Conservation (phyloP, 495 filamentous ascomycete species). For the Cudoniella acicularis region DNA sequence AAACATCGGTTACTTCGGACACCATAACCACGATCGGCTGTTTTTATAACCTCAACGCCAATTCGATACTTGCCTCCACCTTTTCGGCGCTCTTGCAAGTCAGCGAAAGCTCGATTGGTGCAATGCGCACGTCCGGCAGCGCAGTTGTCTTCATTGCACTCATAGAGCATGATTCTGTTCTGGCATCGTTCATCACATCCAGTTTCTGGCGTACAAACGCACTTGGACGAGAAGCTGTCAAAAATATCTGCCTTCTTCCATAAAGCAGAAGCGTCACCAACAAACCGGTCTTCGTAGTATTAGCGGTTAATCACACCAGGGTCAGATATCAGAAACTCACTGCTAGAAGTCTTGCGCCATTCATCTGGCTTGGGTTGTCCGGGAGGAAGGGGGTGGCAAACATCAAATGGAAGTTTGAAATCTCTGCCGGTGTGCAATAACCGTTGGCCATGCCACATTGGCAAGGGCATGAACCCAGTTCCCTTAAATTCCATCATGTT, state of each 20-base stretch:
- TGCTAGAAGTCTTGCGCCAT: constrained; percentile 86
- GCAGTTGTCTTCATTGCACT: constrained; percentile 91
- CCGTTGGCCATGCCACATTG: constrained; percentile 57
- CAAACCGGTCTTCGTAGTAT: constrained; percentile 68
- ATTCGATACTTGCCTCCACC: constrained; percentile 78
- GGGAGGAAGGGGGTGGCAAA: constrained; percentile 79
- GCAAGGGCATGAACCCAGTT: constrained; percentile 48
- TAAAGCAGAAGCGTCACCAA: constrained; percentile 78
- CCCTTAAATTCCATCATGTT: constrained; percentile 46
- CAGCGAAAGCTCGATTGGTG: constrained; percentile 81
- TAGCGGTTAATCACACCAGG: constrained; percentile 9
- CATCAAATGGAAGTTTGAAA: constrained; percentile 84
- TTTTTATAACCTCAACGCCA: constrained; percentile 93
- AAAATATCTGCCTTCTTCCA: constrained; percentile 78
- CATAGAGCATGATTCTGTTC: constrained; percentile 94
- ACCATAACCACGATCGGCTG: constrained; percentile 81
- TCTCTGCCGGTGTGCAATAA: constrained; percentile 50
- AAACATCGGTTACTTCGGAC: constrained; percentile 88
- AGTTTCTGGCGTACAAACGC: constrained; percentile 71
- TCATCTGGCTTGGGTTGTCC: constrained; percentile 88
- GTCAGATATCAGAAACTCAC: constrained; percentile 45
- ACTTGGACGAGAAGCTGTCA: constrained; percentile 68
- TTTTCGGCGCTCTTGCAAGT: constrained; percentile 71
- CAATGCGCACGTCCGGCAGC: constrained; percentile 65
- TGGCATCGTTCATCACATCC: constrained; percentile 88